A percentile compares a stretch with the other conserved stretches of the same genome.
Conservation (phyloP, 2,329 filamentous ascomycete species). For the Aspergillus candidus region DNA sequence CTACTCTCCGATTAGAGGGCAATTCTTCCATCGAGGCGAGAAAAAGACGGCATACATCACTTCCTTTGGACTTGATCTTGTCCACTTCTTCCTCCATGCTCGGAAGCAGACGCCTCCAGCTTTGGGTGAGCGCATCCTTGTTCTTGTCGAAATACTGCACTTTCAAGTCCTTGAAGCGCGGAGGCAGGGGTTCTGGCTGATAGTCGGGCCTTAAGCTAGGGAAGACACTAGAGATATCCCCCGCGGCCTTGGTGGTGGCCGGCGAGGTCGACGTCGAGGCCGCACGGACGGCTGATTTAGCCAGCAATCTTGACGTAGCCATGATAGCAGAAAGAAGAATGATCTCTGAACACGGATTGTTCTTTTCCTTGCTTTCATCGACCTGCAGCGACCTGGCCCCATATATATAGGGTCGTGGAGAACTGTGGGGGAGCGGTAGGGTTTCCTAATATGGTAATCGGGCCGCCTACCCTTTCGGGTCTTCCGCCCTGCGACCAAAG, state of each 20-base stretch:
- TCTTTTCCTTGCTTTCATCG: not conserved
- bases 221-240: slow-evolving; percentile 46
- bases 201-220: slow-evolving; percentile 41
- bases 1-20: slow-evolving; percentile 15
- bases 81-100: slow-evolving; percentile 37
- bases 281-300: slow-evolving; percentile 23
- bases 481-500: slow-evolving; percentile 4
- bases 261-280: slow-evolving; percentile 27
- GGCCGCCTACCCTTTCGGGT: slow-evolving; percentile 7
- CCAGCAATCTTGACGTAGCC: slow-evolving; percentile 25
- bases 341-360: no score
- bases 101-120: slow-evolving; percentile 39
- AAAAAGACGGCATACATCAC: slow-evolving; percentile 27
- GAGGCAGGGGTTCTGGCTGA: slow-evolving; percentile 36
- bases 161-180: slow-evolving; percentile 40
- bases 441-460: slow-evolving; percentile 7
- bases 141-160: slow-evolving; percentile 33
- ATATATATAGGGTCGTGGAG: slow-evolving; percentile 12
- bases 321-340: slow-evolving; percentile 11
- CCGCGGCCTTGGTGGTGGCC: slow-evolving; percentile 38
- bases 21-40: not conserved
- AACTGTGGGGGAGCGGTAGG: slow-evolving; percentile 10
- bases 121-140: slow-evolving; percentile 32
- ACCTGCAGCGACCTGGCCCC: not conserved
- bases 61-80: slow-evolving; percentile 37